phyloP scores from a whole-genome alignment of 73 alveolate genomes.

The Blepharisma stoltei region DNA sequence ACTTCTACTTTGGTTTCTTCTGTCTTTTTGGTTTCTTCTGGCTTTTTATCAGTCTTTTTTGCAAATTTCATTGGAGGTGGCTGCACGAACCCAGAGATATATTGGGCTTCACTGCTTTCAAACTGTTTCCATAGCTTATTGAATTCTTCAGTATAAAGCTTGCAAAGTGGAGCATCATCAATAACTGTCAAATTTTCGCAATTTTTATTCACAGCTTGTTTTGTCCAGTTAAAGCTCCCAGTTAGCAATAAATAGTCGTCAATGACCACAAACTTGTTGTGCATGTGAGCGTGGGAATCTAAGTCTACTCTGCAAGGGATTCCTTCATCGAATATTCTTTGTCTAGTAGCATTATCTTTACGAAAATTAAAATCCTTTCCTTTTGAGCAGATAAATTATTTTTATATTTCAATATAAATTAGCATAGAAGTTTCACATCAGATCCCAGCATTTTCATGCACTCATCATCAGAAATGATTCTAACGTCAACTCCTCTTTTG shows the following conservation, averaged over 20 bases:
- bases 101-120: constrained; percentile 31
- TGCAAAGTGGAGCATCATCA: constrained; percentile 37
- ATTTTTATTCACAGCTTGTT: constrained; percentile 56
- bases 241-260: constrained; percentile 85
- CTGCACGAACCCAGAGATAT: neutral
- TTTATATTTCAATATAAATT: too few species aligned
- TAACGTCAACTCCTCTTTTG: constrained; percentile 75
- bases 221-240: constrained; percentile 91
- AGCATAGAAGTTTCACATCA: constrained; percentile 73
- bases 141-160: constrained; percentile 47
- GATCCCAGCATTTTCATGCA: constrained; percentile 73
- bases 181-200: constrained; percentile 58
- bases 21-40: too few species aligned
- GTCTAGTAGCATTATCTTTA: too few species aligned
- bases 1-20: too few species aligned
- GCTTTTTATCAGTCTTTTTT: too few species aligned
- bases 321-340: constrained; percentile 67
- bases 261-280: constrained; percentile 84
- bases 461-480: constrained; percentile 92
- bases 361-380: too few species aligned
- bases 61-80: too few species aligned
- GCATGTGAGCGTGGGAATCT: constrained; percentile 87
- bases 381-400: too few species aligned
- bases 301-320: constrained; percentile 80
- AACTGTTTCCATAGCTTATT: constrained; percentile 61